phyloP scores from a whole-genome alignment of 805 yeast genomes.

The Metschnikowia rubicola region DNA sequence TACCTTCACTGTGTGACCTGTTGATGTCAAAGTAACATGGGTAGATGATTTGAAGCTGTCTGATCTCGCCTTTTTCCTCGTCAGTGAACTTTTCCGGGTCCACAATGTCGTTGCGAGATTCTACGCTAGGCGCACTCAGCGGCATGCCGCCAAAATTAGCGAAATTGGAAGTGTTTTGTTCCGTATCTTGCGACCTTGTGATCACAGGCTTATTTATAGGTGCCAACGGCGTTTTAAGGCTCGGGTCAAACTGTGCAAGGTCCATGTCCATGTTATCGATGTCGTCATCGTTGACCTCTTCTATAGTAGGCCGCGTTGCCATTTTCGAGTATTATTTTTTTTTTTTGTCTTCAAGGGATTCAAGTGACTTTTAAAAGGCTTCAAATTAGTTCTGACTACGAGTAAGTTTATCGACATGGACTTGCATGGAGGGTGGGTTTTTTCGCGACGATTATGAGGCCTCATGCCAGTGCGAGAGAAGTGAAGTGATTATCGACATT shows the following conservation, averaged over 20 bases:
- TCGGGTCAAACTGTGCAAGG: constrained; percentile 81
- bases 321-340: constrained; percentile 11
- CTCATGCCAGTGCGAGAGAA: too few species aligned
- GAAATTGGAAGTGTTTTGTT: constrained; percentile 14
- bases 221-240: constrained; percentile 63
- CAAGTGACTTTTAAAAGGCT: too few species aligned
- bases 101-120: constrained; percentile 8
- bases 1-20: constrained; percentile 74
- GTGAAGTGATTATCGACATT: too few species aligned
- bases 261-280: constrained; percentile 93
- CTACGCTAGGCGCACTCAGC: background rate
- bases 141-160: background rate
- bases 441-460: too few species aligned
- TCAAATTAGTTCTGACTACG: too few species aligned
- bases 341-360: background rate
- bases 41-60: constrained; percentile 69
- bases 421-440: too few species aligned
- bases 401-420: too few species aligned
- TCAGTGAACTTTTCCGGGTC: constrained; percentile 17
- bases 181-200: constrained; percentile 56
- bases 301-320: constrained; percentile 60
- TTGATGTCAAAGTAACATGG: constrained; percentile 89
- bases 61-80: constrained; percentile 56
- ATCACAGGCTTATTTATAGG: constrained; percentile 57
- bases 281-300: constrained; percentile 78